Evolutionary conservation across 306 rosid species (phyloP).

Genomic region (Leucaena leucocephala): DNA sequence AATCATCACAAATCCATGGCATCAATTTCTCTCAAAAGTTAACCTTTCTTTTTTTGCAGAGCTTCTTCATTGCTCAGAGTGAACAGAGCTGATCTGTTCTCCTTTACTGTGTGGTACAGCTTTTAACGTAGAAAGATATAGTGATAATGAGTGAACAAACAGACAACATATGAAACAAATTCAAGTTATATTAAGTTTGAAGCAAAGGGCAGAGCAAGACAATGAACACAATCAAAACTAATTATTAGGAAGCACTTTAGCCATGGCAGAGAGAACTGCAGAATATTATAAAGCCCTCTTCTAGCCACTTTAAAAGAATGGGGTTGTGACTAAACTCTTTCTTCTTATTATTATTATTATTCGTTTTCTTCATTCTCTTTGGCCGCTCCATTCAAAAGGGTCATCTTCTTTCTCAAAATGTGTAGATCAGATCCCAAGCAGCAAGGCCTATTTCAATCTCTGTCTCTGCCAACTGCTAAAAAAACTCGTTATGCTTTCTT

Average conservation of each 20-base stretch:
- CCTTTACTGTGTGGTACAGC: background rate
- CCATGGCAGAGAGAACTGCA: slow-evolving; percentile 31
- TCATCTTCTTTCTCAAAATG: slow-evolving; percentile 14
- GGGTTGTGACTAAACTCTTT: slow-evolving; percentile 5
- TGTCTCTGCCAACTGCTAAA: slow-evolving; percentile 10
- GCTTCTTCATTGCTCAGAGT: background rate
- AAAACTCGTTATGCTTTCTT: slow-evolving; percentile 20
- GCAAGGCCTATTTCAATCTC: slow-evolving; percentile 15
- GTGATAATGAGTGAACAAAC: background rate
- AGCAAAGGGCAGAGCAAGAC: slow-evolving; percentile 24
- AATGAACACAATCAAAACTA: slow-evolving; percentile 6
- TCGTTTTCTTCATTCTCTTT: background rate
- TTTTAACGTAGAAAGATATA: background rate
- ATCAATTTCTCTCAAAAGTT: slow-evolving; percentile 3
- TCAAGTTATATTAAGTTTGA: background rate
- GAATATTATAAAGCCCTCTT: slow-evolving; percentile 26
- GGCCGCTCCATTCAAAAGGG: slow-evolving; percentile 1
- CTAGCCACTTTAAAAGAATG: slow-evolving; percentile 37
- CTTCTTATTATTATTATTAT: background rate
- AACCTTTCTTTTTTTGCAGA: background rate
- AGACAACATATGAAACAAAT: background rate
- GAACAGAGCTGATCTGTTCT: background rate
- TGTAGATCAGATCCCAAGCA: slow-evolving; percentile 22
- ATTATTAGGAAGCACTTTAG: slow-evolving; percentile 10
- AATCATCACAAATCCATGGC: slow-evolving; percentile 1